Percentiles rank a stretch among this genome's conserved stretches.
phyloP scores from a whole-genome alignment of 495 filamentous ascomycete species.

The Coniosporium apollinis region DNA sequence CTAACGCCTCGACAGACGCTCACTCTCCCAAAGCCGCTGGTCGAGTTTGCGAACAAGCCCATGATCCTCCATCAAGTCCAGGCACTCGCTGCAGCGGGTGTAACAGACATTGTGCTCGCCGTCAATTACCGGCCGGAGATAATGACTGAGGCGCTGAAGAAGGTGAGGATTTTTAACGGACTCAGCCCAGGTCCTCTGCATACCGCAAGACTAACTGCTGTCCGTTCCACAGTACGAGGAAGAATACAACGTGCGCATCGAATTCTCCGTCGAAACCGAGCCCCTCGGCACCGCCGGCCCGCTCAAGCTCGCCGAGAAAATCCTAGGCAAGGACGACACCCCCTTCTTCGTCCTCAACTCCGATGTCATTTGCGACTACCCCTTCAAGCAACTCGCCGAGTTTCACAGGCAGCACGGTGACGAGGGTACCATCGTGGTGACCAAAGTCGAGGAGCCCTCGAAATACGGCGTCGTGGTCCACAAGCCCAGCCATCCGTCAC shows the following conservation, averaged over 20 bases:
- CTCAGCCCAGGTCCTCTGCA: too few relatives aligned
- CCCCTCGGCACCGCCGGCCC: conserved; percentile 93
- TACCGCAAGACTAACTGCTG: conserved; percentile 3
- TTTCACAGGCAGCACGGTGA: conserved; percentile 88
- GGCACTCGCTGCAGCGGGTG: conserved; percentile 82
- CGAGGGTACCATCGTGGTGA: conserved; percentile 97
- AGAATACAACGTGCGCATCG: conserved; percentile 81
- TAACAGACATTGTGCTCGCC: conserved; percentile 93
- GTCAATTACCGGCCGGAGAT: conserved; percentile 98
- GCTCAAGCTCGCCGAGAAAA: conserved; percentile 87
- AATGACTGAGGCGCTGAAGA: conserved; percentile 64
- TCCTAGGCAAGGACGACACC: conserved; percentile 77
- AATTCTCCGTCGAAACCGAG: conserved; percentile 91
- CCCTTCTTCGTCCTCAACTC: conserved; percentile 99
- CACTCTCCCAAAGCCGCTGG: conserved; percentile 90
- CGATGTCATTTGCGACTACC: conserved; percentile 96
- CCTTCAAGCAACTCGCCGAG: conserved; percentile 70
- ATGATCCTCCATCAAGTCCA: conserved; percentile 99
- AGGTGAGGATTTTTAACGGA: conserved; percentile 32
- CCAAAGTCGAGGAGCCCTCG: conserved; percentile 96
- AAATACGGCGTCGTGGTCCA: conserved; percentile 99
- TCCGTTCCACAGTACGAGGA: conserved; percentile 55
- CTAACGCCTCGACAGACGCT: conserved; percentile 49
- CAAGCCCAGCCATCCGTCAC: conserved; percentile 79
- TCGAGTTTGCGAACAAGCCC: conserved; percentile 95